phyloP scores from a whole-genome alignment of 1,139 yeast genomes.

The Zygosaccharomyces sapae region DNA sequence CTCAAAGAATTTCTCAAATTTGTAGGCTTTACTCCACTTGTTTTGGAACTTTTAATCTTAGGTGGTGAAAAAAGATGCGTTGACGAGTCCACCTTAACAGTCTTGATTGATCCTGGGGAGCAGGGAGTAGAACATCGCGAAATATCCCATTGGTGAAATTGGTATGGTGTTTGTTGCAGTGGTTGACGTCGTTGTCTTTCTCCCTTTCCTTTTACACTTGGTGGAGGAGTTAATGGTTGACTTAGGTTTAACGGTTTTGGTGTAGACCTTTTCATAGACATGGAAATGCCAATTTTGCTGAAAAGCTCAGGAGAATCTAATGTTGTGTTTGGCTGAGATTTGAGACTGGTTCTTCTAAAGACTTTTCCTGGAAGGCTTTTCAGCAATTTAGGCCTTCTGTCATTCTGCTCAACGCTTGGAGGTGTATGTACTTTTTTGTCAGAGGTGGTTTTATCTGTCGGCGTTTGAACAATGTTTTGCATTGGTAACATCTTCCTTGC shows the following conservation, averaged over 20 bases:
- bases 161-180: background rate
- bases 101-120: slow-evolving; percentile 4
- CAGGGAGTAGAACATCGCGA: background rate
- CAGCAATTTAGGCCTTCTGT: slow-evolving; percentile 22
- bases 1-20: slow-evolving; percentile 1
- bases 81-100: slow-evolving; percentile 12
- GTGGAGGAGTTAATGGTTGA: slow-evolving; percentile 24
- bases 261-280: slow-evolving; percentile 9
- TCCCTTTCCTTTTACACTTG: slow-evolving; percentile 14
- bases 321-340: slow-evolving; percentile 6
- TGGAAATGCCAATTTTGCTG: slow-evolving; percentile 9
- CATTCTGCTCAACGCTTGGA: slow-evolving; percentile 27
- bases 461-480: slow-evolving; percentile 14
- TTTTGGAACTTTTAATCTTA: background rate
- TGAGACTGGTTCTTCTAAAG: slow-evolving; percentile 19
- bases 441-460: slow-evolving; percentile 15
- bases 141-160: background rate
- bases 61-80: slow-evolving; percentile 11
- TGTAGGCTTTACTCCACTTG: slow-evolving; percentile 3
- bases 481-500: background rate
- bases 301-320: slow-evolving; percentile 12
- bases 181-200: slow-evolving; percentile 3
- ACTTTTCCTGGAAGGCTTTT: slow-evolving; percentile 30
- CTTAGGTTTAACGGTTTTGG: slow-evolving; percentile 27
- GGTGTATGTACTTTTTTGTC: slow-evolving; percentile 34